These are phyloP conservation scores for Phylloporus arenicola DNA, from an alignment of 768 basidiomycete species.

Conservation along the genomic window DNA sequence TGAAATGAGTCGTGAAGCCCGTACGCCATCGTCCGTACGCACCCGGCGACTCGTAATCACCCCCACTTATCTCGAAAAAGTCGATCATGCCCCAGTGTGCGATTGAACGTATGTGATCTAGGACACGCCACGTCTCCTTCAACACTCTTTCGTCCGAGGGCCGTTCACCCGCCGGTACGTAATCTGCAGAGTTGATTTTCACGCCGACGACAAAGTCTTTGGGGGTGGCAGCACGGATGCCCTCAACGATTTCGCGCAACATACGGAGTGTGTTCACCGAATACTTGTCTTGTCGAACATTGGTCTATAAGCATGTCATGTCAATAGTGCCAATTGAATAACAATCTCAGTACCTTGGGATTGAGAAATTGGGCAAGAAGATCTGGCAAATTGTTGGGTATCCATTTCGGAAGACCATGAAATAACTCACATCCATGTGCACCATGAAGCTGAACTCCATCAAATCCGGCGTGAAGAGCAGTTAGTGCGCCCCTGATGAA, in stretches of 20 bases:
- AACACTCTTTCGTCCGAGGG: conserved; percentile 29
- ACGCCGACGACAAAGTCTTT: conserved; percentile 65
- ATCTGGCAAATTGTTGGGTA: conserved; percentile 38
- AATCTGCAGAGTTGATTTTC: conserved; percentile 80
- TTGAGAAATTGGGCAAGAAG: conserved; percentile 76
- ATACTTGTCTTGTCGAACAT: conserved; percentile 58
- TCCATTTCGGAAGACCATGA: background rate
- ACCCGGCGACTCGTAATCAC: conserved; percentile 80
- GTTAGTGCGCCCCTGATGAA: conserved; percentile 67
- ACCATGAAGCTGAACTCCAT: conserved; percentile 81
- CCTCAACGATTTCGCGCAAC: conserved; percentile 47
- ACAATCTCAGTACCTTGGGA: conserved; percentile 45
- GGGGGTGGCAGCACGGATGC: conserved; percentile 52
- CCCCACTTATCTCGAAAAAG: conserved; percentile 85
- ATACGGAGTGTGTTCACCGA: conserved; percentile 51
- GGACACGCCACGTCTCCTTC: conserved; percentile 36
- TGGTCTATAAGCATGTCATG: conserved; percentile 32
- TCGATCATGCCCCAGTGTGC: conserved; percentile 65
- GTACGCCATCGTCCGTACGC: conserved; percentile 6
- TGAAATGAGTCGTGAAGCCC: background rate
- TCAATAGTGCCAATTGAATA: conserved; percentile 11
- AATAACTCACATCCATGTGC: conserved; percentile 74
- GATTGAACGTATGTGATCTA: conserved; percentile 57
- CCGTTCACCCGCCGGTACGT: conserved; percentile 35
- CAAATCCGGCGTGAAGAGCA: conserved; percentile 68